Evolutionary conservation across 148 eudicot genomes (phyloP).

Genomic region (Beta vulgaris): DNA sequence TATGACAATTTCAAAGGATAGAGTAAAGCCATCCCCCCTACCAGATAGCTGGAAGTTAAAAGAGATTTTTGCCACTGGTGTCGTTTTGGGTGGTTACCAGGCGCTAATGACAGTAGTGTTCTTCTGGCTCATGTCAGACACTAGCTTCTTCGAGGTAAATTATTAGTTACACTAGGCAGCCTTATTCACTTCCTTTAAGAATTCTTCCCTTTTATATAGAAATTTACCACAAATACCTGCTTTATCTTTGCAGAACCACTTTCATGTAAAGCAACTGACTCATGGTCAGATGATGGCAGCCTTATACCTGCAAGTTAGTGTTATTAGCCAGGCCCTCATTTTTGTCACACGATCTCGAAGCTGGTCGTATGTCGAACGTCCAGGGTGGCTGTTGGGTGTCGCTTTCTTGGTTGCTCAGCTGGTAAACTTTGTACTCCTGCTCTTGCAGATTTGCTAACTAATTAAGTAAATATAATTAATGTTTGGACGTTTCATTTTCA

Average conservation of each 20-base stretch:
- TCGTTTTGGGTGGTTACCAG: conserved; percentile 62
- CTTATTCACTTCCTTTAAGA: not conserved
- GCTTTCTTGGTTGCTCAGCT: conserved; percentile 63
- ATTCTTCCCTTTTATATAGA: conserved; percentile 5
- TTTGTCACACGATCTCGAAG: conserved; percentile 70
- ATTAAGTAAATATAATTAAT: not conserved
- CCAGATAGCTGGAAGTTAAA: conserved; percentile 77
- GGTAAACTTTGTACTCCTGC: conserved; percentile 29
- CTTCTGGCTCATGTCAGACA: conserved; percentile 54
- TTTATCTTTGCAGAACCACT: conserved; percentile 28
- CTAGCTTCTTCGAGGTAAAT: conserved; percentile 50
- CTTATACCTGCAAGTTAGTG: conserved; percentile 66
- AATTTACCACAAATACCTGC: conserved; percentile 10
- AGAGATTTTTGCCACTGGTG: conserved; percentile 70
- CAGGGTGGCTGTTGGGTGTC: conserved; percentile 45
- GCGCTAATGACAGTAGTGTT: conserved; percentile 68
- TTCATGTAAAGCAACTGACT: conserved; percentile 34
- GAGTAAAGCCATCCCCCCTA: conserved; percentile 68
- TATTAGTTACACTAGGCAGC: not conserved
- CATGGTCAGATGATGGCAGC: conserved; percentile 51
- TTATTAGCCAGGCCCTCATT: conserved; percentile 68
- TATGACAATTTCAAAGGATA: conserved; percentile 76
- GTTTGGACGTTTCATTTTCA: not conserved
- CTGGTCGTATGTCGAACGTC: conserved; percentile 63
- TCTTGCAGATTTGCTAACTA: not conserved